Evolutionary conservation across 495 filamentous ascomycete genomes (phyloP), one percentile per base, ranked within the genome.

Genomic region (Amniculicola lignicola): DNA sequence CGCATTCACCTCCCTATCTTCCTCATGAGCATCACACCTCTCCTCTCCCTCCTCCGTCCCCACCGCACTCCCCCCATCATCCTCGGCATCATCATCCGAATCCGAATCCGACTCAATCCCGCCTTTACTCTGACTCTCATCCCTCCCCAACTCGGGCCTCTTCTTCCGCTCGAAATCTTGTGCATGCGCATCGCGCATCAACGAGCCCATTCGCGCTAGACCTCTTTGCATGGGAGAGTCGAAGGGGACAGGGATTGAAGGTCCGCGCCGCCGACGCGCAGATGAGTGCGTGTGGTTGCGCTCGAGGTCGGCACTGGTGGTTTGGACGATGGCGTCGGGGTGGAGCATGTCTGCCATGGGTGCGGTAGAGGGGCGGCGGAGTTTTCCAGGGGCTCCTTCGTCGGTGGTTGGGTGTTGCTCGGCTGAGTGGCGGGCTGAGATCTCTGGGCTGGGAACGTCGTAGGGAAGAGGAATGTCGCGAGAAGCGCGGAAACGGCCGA

Each of bases 141-240:
- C 55, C 2, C 25, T 51, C 10, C 51, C 66, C 1, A 61, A 45
- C 12, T 67, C 73, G 3, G 80, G 76, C 42, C 74, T 79, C 43
- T 80, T 74, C 68, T 79, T 84, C 67, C 87, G 80, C 72, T 93
- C 84, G 68, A 95, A 96, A 67, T 96, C 90, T 62, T 93, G 86
- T 29, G 82, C 83, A 59, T 96, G 90, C 9, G 90, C 90, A 33
- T 78, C 73, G 4, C 83, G 80, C 57, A 95, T 74, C 10, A 86
- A 77, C 7, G 81, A 63, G 54, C 86, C 75, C 44, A 82, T 72
- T 15, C 83, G 64, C 48, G 75, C 47, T 12, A 75, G 40, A 5
- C 70, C 62, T 5, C 57, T 18, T n/a, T 61, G 35, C 6, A 66
- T 15, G 7, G 40, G 14, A 5, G 16, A 12, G 18, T 43, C 57